These are phyloP conservation scores for Elsinoe australis DNA, from an alignment of 2,329 filamentous ascomycete genomes.

Conservation along the genomic window DNA sequence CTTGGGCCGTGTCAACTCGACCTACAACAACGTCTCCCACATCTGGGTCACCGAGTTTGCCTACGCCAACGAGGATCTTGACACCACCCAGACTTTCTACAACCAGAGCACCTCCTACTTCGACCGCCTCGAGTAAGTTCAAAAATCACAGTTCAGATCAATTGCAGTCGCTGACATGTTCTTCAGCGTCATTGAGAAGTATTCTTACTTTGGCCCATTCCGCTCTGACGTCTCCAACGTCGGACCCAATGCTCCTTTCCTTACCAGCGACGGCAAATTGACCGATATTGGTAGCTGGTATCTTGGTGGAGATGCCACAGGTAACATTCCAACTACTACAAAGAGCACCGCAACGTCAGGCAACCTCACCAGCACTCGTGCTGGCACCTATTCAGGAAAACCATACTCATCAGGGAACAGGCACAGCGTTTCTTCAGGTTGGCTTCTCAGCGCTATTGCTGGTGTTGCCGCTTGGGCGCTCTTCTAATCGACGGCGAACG, in stretches of 20 bases:
- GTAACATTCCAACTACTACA: slow-evolving; percentile 28
- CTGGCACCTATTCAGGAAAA: slow-evolving; percentile 17
- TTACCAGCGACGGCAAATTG: slow-evolving; percentile 58
- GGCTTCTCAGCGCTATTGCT: slow-evolving; percentile 6
- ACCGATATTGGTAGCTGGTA: slow-evolving; percentile 75
- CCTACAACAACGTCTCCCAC: slow-evolving; percentile 40
- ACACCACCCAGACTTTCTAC: slow-evolving; percentile 56
- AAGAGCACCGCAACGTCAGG: slow-evolving; percentile 11
- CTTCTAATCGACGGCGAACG: slow-evolving; percentile 17
- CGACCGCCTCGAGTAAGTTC: slow-evolving; percentile 50
- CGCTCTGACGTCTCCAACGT: slow-evolving; percentile 60
- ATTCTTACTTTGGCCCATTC: slow-evolving; percentile 71
- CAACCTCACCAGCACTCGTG: slow-evolving; percentile 16
- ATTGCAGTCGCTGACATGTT: not conserved
- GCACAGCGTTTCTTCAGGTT: slow-evolving; percentile 14
- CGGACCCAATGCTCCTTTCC: slow-evolving; percentile 63
- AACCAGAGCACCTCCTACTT: slow-evolving; percentile 60
- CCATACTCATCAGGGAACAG: slow-evolving; percentile 18
- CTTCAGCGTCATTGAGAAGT: slow-evolving; percentile 51
- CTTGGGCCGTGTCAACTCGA: slow-evolving; percentile 51
- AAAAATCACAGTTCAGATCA: not conserved
- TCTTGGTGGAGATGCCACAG: slow-evolving; percentile 47
- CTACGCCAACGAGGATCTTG: slow-evolving; percentile 47
- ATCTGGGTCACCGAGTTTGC: slow-evolving; percentile 80
- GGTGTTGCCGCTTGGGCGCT: slow-evolving; percentile 11